Base-by-base conservation (phyloP, 164 flowering plant genomes). In the Liriodendron chinense region DNA sequence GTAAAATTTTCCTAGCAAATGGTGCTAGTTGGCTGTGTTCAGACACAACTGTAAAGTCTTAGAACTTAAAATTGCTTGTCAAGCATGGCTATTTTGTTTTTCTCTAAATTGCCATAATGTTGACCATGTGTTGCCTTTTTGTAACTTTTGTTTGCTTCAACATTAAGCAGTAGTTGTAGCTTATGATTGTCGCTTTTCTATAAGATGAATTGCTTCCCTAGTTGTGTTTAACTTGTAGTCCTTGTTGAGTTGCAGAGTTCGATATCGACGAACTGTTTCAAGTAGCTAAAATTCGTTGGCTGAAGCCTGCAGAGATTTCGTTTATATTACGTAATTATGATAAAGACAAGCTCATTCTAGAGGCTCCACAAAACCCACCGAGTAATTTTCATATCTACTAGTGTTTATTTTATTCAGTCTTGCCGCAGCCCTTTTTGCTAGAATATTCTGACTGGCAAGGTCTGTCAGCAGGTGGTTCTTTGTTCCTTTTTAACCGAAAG, bases 401-500 rank as follows among this genome's bases (percentile, higher is more conserved):
- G 10, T 24, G 12, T 48, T 48, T 48, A 16, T 23, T 23, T 13
- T 72, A 25, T 72, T 16, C 43, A 34, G 43, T 34, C 43, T 34
- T 34, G 43, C 43, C 43, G 20, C 59, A 53, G 13, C 59, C 18
- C 16, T 53, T 53, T 53, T 53, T 10, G 20, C 59, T 12, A 53
- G 18, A 50, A 43, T 9, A 63, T 43, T 18, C 34, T 74, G 68
- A 65, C 24, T 79, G 79, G 14, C n/a, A 10, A 34, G 62, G 47
- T 61, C 61, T 59, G 47, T 79, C 12, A 48, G 75, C 82, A 96
- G 99, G 97, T 91, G 99, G 99, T 22, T 91, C 97, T 28, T 74
- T 96, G 85, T 94, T 85, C 81, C 94, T 96, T 12, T 92, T 89
- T 80, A 96, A 96, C 85, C 91, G 88, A 76, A 88, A 96, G 77